phyloP scores from a whole-genome alignment of 2,329 filamentous ascomycete genomes.

The Diplocarpon mali region DNA sequence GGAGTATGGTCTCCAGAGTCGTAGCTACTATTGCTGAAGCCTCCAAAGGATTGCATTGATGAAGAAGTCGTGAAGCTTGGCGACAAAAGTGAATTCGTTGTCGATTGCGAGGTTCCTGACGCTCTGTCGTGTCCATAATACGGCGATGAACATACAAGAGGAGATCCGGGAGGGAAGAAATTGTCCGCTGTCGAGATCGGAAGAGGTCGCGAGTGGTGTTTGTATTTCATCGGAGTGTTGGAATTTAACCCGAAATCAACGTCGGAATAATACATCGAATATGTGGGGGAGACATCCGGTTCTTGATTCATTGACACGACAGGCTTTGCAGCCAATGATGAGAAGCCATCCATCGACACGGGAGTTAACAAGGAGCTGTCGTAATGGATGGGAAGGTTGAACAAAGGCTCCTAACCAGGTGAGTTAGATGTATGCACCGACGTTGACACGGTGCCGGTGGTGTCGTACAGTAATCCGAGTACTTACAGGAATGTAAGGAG shows the following conservation, averaged over 20 bases:
- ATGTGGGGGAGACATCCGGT: conserved; percentile 3
- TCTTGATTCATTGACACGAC: conserved; percentile 8
- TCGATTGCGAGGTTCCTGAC: conserved; percentile 15
- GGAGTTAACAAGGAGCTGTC: conserved; percentile 22
- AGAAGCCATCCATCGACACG: conserved; percentile 18
- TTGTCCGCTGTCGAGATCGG: conserved; percentile 14
- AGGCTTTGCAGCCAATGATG: conserved; percentile 11
- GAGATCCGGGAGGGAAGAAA: conserved; percentile 11
- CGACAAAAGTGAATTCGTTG: conserved; percentile 11
- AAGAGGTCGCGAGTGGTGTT: conserved; percentile 9
- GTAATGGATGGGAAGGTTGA: conserved; percentile 22
- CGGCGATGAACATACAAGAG: conserved; percentile 11
- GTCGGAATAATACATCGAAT: conserved; percentile 8
- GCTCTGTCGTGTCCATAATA: conserved; percentile 21
- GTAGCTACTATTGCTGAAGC: conserved; percentile 10
- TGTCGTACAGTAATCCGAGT: background rate
- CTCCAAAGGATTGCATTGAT: conserved; percentile 12
- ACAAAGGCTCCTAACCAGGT: conserved; percentile 22
- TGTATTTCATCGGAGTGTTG: conserved; percentile 19
- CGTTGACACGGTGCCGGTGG: background rate
- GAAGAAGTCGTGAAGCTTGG: conserved; percentile 15
- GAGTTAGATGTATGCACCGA: conserved; percentile 8
- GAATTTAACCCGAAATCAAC: conserved; percentile 14
- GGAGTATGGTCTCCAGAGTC: conserved; percentile 5
- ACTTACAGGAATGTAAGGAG: conserved; percentile 23